phyloP scores from a whole-genome alignment of 129 eudicot species.

The Centaurea solstitialis region DNA sequence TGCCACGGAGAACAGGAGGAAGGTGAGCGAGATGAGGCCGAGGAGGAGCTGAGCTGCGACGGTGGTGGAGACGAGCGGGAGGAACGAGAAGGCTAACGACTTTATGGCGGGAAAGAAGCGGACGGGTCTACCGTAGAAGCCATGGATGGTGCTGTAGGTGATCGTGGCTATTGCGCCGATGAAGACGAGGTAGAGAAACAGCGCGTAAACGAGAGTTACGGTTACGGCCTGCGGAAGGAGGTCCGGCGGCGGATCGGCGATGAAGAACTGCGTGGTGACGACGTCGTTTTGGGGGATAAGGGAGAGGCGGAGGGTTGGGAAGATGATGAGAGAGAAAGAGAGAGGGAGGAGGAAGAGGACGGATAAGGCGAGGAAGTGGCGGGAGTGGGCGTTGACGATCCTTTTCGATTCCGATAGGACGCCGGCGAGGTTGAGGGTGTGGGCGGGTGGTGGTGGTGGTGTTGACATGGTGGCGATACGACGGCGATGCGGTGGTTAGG shows the following conservation, averaged over 20 bases:
- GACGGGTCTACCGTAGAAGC: slow-evolving; percentile 72
- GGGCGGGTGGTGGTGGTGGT: slow-evolving; percentile 17
- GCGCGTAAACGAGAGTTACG: slow-evolving; percentile 31
- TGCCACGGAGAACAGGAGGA: not conserved
- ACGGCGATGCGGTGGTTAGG: slow-evolving; percentile 29
- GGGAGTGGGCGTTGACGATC: slow-evolving; percentile 60
- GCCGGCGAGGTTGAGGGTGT: slow-evolving; percentile 43
- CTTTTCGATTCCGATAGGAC: slow-evolving; percentile 63
- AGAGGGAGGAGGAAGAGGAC: slow-evolving; percentile 78
- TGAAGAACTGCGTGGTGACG: slow-evolving; percentile 33
- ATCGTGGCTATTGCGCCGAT: slow-evolving; percentile 52
- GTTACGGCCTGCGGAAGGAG: slow-evolving; percentile 19
- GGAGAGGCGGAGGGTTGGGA: slow-evolving; percentile 49
- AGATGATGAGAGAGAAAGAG: slow-evolving; percentile 60
- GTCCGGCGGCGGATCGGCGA: slow-evolving; percentile 6
- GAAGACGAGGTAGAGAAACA: slow-evolving; percentile 37
- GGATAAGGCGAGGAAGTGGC: slow-evolving; percentile 81
- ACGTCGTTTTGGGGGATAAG: slow-evolving; percentile 20
- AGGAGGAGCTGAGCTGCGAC: slow-evolving; percentile 30
- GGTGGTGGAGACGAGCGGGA: slow-evolving; percentile 56
- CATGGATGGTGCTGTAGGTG: slow-evolving; percentile 70
- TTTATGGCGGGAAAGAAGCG: slow-evolving; percentile 50
- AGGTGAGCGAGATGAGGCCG: slow-evolving; percentile 11
- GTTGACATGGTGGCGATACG: slow-evolving; percentile 39
- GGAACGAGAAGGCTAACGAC: slow-evolving; percentile 38